Base-by-base conservation (phyloP, 805 yeast species). In the Suhomyces emberorum region DNA sequence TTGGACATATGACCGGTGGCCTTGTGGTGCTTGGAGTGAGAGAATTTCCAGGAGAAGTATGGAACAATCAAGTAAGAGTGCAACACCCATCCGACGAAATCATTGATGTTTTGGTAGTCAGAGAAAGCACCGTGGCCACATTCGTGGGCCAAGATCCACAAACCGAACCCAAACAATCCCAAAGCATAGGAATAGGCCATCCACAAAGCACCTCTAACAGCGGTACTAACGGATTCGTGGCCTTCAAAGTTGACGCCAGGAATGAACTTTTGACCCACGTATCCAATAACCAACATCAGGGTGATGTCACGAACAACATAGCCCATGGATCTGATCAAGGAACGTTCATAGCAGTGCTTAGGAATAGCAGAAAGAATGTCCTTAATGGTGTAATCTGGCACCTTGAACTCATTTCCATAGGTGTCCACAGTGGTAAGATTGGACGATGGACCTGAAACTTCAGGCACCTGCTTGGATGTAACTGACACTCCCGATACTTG, bases 71-170 rank as follows among this genome's bases (percentile, higher is more conserved):
- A 66, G 55, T 75, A 77, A 14, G 91, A 82, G 66, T 86, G 95
- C 44, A 87, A 65, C 26, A 83, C 58, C 95, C 95, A 86, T 30
- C 95, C 95, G 30, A 81, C 83, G 26, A 77, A 61, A 61, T 87
- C 91, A 61, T 87, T 85, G 46, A 84, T 79, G 65, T 71, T 61
- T 26, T 78, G 79, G 55, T 79, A 80, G 51, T 82, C 85, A 26
- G 83, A 72, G 61, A 87, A 87, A 15, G 95, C 95, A 49, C 79
- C 83, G 60, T 86, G 95, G 42, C 95, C 95, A 70, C 95, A 86
- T 63, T 86, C 95, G 62, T 86, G 95, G 35, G 95, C 93, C 65
- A 86, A 55, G 33, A 86, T 83, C 95, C 95, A 86, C 32, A 81
- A 36, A 31, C 95, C 95, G 20, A 88, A 81, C 40, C 81, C 80